phyloP scores from a whole-genome alignment of 192 early-diverging fungal species.

The Spinellus fusiger region DNA sequence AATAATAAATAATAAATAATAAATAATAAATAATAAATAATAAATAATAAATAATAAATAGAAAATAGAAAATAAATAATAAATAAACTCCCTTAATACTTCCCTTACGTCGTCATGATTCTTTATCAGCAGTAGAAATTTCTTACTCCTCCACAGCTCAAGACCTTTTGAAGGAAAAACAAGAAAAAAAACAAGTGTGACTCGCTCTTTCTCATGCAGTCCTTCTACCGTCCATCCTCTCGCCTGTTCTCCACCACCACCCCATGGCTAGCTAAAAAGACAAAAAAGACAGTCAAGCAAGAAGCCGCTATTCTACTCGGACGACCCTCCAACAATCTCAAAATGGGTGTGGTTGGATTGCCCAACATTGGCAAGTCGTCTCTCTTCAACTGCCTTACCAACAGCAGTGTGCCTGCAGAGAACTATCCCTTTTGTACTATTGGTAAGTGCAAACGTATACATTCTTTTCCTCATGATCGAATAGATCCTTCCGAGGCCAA shows the following conservation, averaged over 20 bases:
- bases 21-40: not conserved
- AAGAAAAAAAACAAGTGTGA: too few relatives aligned
- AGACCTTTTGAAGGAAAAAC: too few relatives aligned
- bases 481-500: slow-evolving; percentile 66
- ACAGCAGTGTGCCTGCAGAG: slow-evolving; percentile 48
- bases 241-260: not conserved
- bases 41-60: not conserved
- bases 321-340: slow-evolving; percentile 71
- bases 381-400: slow-evolving; percentile 50
- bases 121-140: too few relatives aligned
- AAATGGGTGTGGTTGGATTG: slow-evolving; percentile 73
- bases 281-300: slow-evolving; percentile 38
- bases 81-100: not conserved
- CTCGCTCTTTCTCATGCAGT: too few relatives aligned
- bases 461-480: not conserved
- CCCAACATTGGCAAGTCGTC: slow-evolving; percentile 78
- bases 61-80: not conserved
- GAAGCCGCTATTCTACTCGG: slow-evolving; percentile 58
- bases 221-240: too few relatives aligned
- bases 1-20: not conserved
- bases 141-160: too few relatives aligned
- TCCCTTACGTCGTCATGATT: too few relatives aligned
- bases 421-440: slow-evolving; percentile 86
- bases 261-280: slow-evolving; percentile 21
- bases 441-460: slow-evolving; percentile 14